Evolutionary conservation across 2,329 filamentous ascomycete species (phyloP).

Genomic region (Alternaria rosae): DNA sequence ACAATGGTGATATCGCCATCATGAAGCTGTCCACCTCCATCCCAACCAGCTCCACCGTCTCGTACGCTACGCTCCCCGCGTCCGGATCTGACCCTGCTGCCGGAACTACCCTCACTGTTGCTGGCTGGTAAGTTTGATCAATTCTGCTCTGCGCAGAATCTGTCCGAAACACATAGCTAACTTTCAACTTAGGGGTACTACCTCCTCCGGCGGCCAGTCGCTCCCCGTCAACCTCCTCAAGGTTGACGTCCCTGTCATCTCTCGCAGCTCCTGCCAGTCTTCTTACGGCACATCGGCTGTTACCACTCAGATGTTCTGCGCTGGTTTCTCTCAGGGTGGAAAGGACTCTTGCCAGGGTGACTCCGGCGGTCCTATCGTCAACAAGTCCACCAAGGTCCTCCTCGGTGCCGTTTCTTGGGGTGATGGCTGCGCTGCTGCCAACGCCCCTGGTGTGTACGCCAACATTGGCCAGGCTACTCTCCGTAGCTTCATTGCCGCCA

Average conservation of each 20-base stretch:
- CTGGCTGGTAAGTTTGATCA: slow-evolving; percentile 25
- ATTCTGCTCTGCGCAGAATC: neutral
- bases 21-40: slow-evolving; percentile 34
- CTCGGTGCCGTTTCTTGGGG: slow-evolving; percentile 16
- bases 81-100: slow-evolving; percentile 32
- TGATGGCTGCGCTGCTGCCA: slow-evolving; percentile 29
- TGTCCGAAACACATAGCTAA: neutral
- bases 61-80: slow-evolving; percentile 30
- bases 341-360: slow-evolving; percentile 47
- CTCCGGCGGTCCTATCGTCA: slow-evolving; percentile 36
- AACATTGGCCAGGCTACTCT: slow-evolving; percentile 13
- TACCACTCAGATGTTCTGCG: slow-evolving; percentile 39
- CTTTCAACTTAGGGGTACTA: neutral
- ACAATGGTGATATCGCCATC: slow-evolving; percentile 37
- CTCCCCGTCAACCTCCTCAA: slow-evolving; percentile 30
- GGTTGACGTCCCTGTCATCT: slow-evolving; percentile 38
- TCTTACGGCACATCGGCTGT: slow-evolving; percentile 25
- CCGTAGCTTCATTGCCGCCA: neutral
- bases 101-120: slow-evolving; percentile 28
- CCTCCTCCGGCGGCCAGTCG: neutral
- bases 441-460: slow-evolving; percentile 37
- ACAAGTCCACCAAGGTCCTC: slow-evolving; percentile 13
- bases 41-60: slow-evolving; percentile 30
- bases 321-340: slow-evolving; percentile 30
- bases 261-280: slow-evolving; percentile 30